Percentiles rank a stretch among this genome's conserved stretches.
These are phyloP conservation scores for Mycena filopes DNA, from an alignment of 768 basidiomycete genomes.

Conservation along the genomic window DNA sequence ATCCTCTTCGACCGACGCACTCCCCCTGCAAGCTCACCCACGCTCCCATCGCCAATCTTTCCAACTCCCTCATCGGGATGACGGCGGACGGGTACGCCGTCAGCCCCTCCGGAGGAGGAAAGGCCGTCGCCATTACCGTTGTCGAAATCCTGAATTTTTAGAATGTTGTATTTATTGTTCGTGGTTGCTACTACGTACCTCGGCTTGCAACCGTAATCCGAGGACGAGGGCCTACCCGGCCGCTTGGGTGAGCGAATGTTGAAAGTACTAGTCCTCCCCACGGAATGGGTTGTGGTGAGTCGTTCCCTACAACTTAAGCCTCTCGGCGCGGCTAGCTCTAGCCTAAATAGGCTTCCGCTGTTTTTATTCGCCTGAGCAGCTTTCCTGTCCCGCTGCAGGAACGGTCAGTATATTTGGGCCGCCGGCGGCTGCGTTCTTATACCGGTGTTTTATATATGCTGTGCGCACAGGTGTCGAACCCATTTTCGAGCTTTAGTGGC, in stretches of 20 bases:
- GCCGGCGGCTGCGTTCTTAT: too few relatives aligned
- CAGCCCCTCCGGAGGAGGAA: neutral
- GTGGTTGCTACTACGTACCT: neutral
- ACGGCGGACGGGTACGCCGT: neutral
- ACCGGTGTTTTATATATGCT: too few relatives aligned
- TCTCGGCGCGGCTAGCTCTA: slow-evolving; percentile 1
- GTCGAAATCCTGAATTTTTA: neutral
- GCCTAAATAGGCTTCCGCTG: slow-evolving; percentile 7
- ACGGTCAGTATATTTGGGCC: neutral
- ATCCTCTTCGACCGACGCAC: neutral
- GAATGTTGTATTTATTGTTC: neutral
- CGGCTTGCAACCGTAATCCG: neutral
- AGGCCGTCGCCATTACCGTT: neutral
- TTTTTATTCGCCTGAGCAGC: neutral
- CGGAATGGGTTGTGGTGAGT: neutral
- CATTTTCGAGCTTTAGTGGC: too few relatives aligned
- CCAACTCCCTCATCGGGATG: neutral
- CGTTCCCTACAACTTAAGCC: neutral
- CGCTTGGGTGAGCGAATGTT: slow-evolving; percentile 1
- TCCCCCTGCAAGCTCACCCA: neutral
- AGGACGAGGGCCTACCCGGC: neutral
- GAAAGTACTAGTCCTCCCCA: neutral
- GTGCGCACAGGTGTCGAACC: too few relatives aligned
- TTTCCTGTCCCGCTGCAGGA: neutral
- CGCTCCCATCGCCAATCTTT: neutral